Percentiles rank a stretch among this genome's conserved stretches.
These are phyloP conservation scores for Candida boidinii DNA, from an alignment of 805 yeast genomes.

Conservation along the genomic window DNA sequence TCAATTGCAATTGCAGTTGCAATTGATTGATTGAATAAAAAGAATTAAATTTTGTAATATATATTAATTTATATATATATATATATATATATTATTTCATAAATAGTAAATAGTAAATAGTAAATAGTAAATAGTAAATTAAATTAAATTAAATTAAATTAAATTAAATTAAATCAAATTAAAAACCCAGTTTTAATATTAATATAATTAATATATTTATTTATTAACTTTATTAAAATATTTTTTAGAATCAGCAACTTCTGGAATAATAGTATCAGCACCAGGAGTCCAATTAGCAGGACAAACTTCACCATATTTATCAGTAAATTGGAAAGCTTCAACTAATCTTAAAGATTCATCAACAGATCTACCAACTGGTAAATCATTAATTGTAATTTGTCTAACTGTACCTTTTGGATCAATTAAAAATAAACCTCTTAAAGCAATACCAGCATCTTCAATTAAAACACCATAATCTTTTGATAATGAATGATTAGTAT, in stretches of 20 bases:
- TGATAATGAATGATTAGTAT: constrained; percentile 91
- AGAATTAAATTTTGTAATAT: no score
- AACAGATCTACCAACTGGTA: constrained; percentile 98
- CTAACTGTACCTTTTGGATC: constrained; percentile 93
- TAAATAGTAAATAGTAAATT: no score
- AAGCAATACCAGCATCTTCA: constrained; percentile 93
- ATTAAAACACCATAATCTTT: constrained; percentile 96
- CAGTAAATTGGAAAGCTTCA: constrained; percentile 99
- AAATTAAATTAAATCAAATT: constrained; percentile 10
- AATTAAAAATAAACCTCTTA: constrained; percentile 96
- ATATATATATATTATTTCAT: no score
- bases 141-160: no score
- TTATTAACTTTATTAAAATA: constrained; percentile 58
- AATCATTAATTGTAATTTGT: constrained; percentile 97
- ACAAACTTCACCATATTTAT: constrained; percentile 98
- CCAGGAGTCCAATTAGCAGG: constrained; percentile 99
- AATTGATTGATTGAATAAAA: no score
- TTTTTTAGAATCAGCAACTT: constrained; percentile 67
- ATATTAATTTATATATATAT: no score
- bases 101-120: no score
- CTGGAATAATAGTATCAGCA: constrained; percentile 84
- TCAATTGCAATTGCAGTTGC: no score
- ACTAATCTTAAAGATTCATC: constrained; percentile 96
- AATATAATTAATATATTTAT: constrained; percentile 3
- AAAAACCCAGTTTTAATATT: constrained; percentile 8